Percentiles rank a stretch among this genome's conserved stretches.
These are phyloP conservation scores for Candida adriatica DNA, from an alignment of 805 yeast genomes.

Conservation along the genomic window DNA sequence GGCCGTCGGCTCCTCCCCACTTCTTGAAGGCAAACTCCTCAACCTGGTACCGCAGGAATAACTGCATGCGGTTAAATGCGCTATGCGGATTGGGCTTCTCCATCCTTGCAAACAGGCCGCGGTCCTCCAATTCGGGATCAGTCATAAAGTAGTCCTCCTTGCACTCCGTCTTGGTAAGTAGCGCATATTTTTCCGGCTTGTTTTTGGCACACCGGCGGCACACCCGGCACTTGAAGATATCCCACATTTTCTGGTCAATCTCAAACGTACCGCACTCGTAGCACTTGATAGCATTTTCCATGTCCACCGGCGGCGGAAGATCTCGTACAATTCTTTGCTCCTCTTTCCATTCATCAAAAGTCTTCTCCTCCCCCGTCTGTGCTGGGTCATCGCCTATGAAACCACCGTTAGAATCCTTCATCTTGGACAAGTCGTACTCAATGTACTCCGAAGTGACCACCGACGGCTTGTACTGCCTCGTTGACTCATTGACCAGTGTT, in stretches of 20 bases:
- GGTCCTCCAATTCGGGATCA: constrained; percentile 84
- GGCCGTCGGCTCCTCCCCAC: constrained; percentile 87
- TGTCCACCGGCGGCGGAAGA: constrained; percentile 66
- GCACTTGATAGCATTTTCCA: constrained; percentile 73
- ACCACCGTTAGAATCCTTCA: constrained; percentile 89
- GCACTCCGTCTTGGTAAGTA: constrained; percentile 93
- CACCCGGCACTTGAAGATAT: constrained; percentile 67
- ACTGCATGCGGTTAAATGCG: constrained; percentile 86
- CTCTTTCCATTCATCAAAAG: constrained; percentile 42
- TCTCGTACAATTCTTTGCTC: constrained; percentile 41
- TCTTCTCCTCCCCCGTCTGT: constrained; percentile 39
- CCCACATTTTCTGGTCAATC: constrained; percentile 62
- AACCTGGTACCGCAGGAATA: constrained; percentile 84
- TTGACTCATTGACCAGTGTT: constrained; percentile 5
- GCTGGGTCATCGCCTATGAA: constrained; percentile 31
- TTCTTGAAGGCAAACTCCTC: constrained; percentile 88
- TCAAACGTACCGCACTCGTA: constrained; percentile 78
- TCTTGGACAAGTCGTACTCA: constrained; percentile 84
- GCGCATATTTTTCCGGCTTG: constrained; percentile 80
- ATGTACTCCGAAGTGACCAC: constrained; percentile 62
- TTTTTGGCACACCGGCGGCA: constrained; percentile 72
- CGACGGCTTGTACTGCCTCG: constrained; percentile 29
- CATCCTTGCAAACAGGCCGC: constrained; percentile 57
- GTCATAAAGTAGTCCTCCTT: constrained; percentile 87
- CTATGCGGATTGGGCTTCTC: constrained; percentile 94